Evolutionary conservation across 2,329 filamentous ascomycete species (phyloP).

Genomic region (Fusarium circinatum): DNA sequence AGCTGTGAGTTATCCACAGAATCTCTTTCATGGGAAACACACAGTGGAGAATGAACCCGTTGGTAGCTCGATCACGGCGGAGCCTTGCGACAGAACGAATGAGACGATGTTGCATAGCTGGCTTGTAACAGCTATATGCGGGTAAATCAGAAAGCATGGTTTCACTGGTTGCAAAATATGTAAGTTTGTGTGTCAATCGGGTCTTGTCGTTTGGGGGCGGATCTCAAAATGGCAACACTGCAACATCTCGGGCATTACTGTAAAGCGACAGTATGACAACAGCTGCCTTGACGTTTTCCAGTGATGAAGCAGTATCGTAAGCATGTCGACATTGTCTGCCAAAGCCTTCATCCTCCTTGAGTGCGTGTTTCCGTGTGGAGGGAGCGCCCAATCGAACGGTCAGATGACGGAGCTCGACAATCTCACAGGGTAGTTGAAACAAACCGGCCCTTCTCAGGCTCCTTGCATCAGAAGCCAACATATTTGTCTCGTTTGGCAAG

Average conservation of each 20-base stretch:
- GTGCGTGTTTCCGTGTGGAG: background rate
- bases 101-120: background rate
- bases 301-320: slow-evolving; percentile 33
- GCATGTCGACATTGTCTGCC: background rate
- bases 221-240: slow-evolving; percentile 47
- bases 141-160: background rate
- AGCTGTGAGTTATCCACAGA: background rate
- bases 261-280: slow-evolving; percentile 64
- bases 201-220: slow-evolving; percentile 49
- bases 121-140: background rate
- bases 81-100: background rate
- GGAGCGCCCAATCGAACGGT: background rate
- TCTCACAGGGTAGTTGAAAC: background rate
- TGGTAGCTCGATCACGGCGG: background rate
- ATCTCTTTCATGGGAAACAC: background rate
- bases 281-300: slow-evolving; percentile 58
- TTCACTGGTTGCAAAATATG: background rate
- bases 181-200: background rate
- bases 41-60: background rate
- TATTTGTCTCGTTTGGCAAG: no score
- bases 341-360: background rate
- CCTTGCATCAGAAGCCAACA: background rate
- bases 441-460: background rate
- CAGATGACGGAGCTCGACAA: background rate
- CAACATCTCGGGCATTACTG: slow-evolving; percentile 60